phyloP scores from a whole-genome alignment of 768 basidiomycete genomes.

The Calocybe indica region DNA sequence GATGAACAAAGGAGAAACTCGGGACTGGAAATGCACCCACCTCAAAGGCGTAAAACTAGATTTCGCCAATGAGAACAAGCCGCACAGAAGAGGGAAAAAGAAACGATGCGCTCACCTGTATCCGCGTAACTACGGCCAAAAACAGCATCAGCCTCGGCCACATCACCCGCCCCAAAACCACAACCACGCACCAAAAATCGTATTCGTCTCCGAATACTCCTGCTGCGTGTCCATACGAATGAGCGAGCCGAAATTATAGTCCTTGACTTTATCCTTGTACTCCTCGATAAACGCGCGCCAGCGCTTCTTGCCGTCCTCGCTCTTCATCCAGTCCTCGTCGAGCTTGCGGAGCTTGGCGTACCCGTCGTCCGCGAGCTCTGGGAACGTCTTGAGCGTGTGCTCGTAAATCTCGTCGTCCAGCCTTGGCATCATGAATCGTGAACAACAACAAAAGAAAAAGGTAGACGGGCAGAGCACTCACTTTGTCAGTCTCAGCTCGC shows the following conservation, averaged over 20 bases:
- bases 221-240: constrained; percentile 73
- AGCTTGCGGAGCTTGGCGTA: constrained; percentile 48
- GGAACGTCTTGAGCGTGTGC: constrained; percentile 71
- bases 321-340: constrained; percentile 94
- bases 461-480: constrained; percentile 25
- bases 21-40: constrained; percentile 27
- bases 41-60: constrained; percentile 89
- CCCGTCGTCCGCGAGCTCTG: constrained; percentile 56
- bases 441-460: not conserved
- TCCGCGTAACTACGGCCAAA: constrained; percentile 48
- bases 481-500: constrained; percentile 78
- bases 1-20: not conserved
- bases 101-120: constrained; percentile 43
- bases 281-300: constrained; percentile 86
- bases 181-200: constrained; percentile 74
- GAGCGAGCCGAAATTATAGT: constrained; percentile 96
- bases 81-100: constrained; percentile 1
- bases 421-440: constrained; percentile 27
- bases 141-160: constrained; percentile 1
- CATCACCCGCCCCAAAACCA: not conserved
- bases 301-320: constrained; percentile 73
- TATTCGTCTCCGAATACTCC: constrained; percentile 89
- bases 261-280: constrained; percentile 89
- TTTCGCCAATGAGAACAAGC: not conserved
- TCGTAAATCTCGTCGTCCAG: constrained; percentile 90